Conservation (phyloP, 176 grass and related monocot genomes). For the Juncus inflexus region DNA sequence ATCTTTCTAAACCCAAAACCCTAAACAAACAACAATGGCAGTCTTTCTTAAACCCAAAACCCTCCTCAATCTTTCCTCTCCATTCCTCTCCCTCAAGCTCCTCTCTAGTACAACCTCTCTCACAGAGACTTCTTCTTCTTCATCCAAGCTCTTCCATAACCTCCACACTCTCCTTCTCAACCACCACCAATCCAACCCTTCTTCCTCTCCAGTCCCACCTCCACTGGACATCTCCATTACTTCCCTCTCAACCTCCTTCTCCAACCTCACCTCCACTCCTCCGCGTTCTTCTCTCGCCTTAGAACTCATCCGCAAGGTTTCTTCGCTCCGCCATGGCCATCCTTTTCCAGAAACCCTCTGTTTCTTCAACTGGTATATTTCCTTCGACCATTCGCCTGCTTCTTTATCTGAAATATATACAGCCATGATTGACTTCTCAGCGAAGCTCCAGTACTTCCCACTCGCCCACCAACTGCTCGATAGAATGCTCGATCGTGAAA, state of each 20-base stretch:
- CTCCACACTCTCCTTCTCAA: constrained; percentile 54
- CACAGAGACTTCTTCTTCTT: constrained; percentile 20
- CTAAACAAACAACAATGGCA: constrained; percentile 40
- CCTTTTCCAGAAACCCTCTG: constrained; percentile 57
- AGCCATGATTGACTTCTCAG: constrained; percentile 58
- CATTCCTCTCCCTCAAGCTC: constrained; percentile 12
- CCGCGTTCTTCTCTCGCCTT: constrained; percentile 36
- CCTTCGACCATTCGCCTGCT: constrained; percentile 24
- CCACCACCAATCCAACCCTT: constrained; percentile 51
- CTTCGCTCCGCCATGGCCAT: constrained; percentile 51
- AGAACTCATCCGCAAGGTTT: constrained; percentile 49
- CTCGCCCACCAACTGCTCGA: constrained; percentile 79
- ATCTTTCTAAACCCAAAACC: not conserved
- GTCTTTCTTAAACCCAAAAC: constrained; percentile 45
- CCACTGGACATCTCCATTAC: constrained; percentile 36
- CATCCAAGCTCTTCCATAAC: constrained; percentile 56
- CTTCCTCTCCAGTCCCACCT: not conserved
- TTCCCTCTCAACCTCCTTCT: constrained; percentile 27
- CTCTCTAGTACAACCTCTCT: constrained; percentile 33
- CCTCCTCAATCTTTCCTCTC: constrained; percentile 11
- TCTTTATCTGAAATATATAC: constrained; percentile 33
- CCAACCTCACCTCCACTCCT: constrained; percentile 36
- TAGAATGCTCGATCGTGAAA: constrained; percentile 51
- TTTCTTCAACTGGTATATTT: constrained; percentile 60
- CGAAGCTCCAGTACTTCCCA: constrained; percentile 58